A percentile compares a stretch with the other conserved stretches of the same genome.
These are phyloP conservation scores for Aspergillus caelatus DNA, from an alignment of 2,329 filamentous ascomycete genomes.

Conservation along the genomic window DNA sequence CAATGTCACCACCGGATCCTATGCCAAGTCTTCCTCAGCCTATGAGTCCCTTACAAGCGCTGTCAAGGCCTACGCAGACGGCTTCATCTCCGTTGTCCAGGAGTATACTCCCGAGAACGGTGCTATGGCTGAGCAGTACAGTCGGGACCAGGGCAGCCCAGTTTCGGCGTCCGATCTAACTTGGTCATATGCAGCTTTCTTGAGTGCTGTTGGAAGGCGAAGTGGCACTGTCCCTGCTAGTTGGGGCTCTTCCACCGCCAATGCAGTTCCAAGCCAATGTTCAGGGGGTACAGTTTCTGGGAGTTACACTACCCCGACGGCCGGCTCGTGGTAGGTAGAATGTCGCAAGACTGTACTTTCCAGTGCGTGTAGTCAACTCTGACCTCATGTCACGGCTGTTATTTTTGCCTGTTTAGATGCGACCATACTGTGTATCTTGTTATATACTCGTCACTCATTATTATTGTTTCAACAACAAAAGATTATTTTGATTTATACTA, in stretches of 20 bases:
- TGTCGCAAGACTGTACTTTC: neutral
- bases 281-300: constrained; percentile 13
- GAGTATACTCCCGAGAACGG: constrained; percentile 24
- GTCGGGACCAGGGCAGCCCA: constrained; percentile 22
- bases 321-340: constrained; percentile 10
- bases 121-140: constrained; percentile 41
- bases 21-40: constrained; percentile 55
- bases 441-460: neutral
- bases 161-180: constrained; percentile 23
- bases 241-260: constrained; percentile 22
- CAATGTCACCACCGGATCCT: constrained; percentile 63
- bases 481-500: neutral
- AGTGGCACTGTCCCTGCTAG: constrained; percentile 20
- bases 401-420: neutral
- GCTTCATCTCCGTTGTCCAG: constrained; percentile 50
- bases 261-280: constrained; percentile 9
- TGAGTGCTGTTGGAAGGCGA: constrained; percentile 21
- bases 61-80: constrained; percentile 64
- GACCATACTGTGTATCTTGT: too few relatives aligned
- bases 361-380: neutral
- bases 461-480: neutral
- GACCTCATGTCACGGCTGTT: neutral
- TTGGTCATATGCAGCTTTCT: constrained; percentile 27
- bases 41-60: constrained; percentile 60
- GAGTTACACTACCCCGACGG: constrained; percentile 12